Evolutionary conservation across 495 filamentous ascomycete species (phyloP).

Genomic region (Tetracladium marchalianum): DNA sequence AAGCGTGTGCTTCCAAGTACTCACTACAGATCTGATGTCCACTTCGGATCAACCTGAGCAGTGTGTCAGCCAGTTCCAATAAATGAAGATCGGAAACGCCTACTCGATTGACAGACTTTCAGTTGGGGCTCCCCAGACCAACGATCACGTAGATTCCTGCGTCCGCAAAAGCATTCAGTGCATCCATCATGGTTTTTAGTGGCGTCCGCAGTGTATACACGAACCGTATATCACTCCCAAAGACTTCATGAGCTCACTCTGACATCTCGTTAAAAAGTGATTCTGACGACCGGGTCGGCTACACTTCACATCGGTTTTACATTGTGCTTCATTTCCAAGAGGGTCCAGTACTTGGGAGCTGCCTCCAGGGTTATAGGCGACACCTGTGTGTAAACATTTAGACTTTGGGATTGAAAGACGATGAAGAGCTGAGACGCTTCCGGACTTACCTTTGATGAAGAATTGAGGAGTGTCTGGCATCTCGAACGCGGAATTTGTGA

Average conservation of each 20-base stretch:
- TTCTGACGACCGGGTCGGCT: background rate
- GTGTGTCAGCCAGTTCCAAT: background rate
- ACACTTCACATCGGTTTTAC: no score
- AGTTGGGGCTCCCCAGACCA: constrained; percentile 69
- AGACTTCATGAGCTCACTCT: constrained; percentile 54
- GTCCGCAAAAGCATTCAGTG: constrained; percentile 54
- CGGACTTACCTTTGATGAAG: constrained; percentile 69
- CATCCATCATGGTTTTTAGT: constrained; percentile 57
- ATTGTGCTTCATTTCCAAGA: no score
- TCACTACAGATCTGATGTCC: constrained; percentile 35
- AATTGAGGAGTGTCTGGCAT: constrained; percentile 37
- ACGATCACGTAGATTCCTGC: constrained; percentile 70
- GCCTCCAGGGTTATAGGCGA: constrained; percentile 54
- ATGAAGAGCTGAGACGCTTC: background rate
- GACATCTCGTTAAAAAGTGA: background rate
- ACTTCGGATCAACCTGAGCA: constrained; percentile 40
- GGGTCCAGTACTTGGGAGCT: constrained; percentile 14
- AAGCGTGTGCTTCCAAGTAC: no score
- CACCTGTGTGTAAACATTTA: no score
- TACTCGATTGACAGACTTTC: constrained; percentile 64
- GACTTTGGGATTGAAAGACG: constrained; percentile 4
- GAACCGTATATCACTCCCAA: constrained; percentile 74
- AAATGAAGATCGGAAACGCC: constrained; percentile 12
- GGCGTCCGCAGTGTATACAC: constrained; percentile 74
- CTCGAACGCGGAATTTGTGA: no score